Base-by-base conservation (phyloP, 768 basidiomycete genomes). In the Hygrophoropsis aurantiaca region DNA sequence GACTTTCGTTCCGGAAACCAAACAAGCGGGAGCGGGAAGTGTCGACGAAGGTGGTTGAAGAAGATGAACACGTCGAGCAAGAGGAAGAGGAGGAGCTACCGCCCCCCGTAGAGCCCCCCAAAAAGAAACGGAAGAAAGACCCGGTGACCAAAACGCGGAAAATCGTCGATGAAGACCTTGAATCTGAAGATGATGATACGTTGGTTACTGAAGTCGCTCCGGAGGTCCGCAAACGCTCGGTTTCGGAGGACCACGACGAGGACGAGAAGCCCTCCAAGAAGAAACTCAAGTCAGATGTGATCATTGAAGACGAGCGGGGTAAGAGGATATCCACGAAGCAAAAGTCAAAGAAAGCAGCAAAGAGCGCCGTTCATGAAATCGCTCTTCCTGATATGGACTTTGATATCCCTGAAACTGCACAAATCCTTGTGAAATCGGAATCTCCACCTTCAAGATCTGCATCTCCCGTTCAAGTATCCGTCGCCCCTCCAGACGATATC, bases 81-180 rank as follows among this genome's bases (percentile, higher is more conserved):
- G 59, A 63, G 24, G 51, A 51, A 30, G 62, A 58, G 21, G 70
- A 72, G 26, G 73, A 71, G 47, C 66, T 58, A 26, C 64, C 56
- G 11, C 61, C 60, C 13, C 61, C 60, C 13, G 60, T 65, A 16
- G 73, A 74, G 46, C 70, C 75, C 24, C 80, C 80, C 35, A 80
- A 69, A 68, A 83, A 85, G 74, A 81, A 73, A 61, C 70, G 73
- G 59, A 82, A 74, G 69, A 77, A 76, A 59, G 80, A 79, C 51
- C 52, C 56, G 34, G 58, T 59, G 35, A 57, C 57, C 55, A 64
- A 50, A 43, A 55, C 58, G 38, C 68, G 53, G 55, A 70, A 66
- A 50, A 60, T 74, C 30, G 54, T 65, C 25, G 73, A 73, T 34
- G 67, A 69, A 27, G 75, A 82, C 34, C 53, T 80, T 33, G 85